Evolutionary conservation across 192 early-diverging fungal species (phyloP).

Genomic region (Glomus cerebriforme): DNA sequence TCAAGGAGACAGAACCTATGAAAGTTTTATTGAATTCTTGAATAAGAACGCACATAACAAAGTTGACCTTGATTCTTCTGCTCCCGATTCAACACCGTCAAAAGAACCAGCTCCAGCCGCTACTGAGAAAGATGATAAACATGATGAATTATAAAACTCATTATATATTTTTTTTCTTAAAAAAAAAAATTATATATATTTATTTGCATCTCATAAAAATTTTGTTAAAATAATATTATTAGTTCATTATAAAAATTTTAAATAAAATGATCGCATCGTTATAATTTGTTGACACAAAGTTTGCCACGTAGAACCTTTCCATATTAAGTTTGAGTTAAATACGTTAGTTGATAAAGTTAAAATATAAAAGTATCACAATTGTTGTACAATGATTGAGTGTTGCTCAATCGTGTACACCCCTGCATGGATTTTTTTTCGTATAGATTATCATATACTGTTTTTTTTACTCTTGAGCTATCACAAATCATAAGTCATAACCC

Average conservation of each 20-base stretch:
- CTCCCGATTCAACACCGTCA: background rate
- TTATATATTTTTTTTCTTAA: background rate
- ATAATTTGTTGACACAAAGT: background rate
- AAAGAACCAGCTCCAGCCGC: background rate
- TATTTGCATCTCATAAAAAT: background rate
- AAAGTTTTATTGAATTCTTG: constrained; percentile 78
- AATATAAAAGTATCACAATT: background rate
- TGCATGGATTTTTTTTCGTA: background rate
- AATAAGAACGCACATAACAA: constrained; percentile 68
- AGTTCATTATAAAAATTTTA: too few species aligned
- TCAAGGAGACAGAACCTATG: constrained; percentile 79
- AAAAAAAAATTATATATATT: background rate
- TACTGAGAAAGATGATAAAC: background rate
- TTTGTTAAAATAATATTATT: background rate
- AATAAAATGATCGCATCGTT: background rate
- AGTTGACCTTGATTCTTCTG: constrained; percentile 37
- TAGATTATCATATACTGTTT: background rate
- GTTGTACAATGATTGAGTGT: background rate
- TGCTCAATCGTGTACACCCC: background rate
- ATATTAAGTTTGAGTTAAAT: background rate
- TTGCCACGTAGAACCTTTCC: background rate
- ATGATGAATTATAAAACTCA: background rate
- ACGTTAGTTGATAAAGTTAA: background rate
- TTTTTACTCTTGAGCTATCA: background rate
- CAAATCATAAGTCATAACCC: background rate